Evolutionary conservation across 495 filamentous ascomycete genomes (phyloP), one percentile per base, ranked within the genome.

Genomic region (Podospora sp.): DNA sequence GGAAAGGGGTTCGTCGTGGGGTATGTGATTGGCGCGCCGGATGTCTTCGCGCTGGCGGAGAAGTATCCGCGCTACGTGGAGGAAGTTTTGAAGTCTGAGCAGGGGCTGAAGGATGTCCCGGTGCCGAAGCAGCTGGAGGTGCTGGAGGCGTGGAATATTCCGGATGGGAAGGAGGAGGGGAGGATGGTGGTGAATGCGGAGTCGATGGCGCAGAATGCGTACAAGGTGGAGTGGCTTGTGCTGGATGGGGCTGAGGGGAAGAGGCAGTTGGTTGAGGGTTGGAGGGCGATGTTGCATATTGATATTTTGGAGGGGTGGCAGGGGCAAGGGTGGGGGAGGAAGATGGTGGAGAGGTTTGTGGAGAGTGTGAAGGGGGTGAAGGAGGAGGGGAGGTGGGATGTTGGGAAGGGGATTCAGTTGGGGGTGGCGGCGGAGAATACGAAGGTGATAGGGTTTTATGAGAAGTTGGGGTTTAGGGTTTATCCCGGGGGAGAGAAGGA

Each of bases 391-490:
- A 63, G 36, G 51, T 61, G n/a, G 55, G 68, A 76, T 24, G 65
- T 60, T 51, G 79, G 77, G 11, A 75, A 60, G 63, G 80, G 80
- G 21, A 68, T 79, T 2, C 72, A 79, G 53, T 56, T 81, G 40
- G 80, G 79, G 0, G 71, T 79, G 0, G 69, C 73, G 7, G 76
- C 70, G 40, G 80, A 82, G 71, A 82, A 82, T 66, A 69, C 60
- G 0, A 78, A 80, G 73, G 80, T 81, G 9, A 78, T 82, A 35
- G 50, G 60, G 63, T 81, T 81, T 62, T 81, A 82, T 66, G 77
- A 81, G 66, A 70, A 62, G 69, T 58, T 77, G n/a, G 80, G 79
- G 46, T 82, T 80, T 51, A 70, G 71, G 63, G 66, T 81, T 9
- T 73, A 76, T 58, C 69, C 68, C 6, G 75, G 73, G 0, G 76